These are phyloP conservation scores for Vanrija pseudolonga DNA, from an alignment of 1,284 basidiomycete species.

Conservation along the genomic window DNA sequence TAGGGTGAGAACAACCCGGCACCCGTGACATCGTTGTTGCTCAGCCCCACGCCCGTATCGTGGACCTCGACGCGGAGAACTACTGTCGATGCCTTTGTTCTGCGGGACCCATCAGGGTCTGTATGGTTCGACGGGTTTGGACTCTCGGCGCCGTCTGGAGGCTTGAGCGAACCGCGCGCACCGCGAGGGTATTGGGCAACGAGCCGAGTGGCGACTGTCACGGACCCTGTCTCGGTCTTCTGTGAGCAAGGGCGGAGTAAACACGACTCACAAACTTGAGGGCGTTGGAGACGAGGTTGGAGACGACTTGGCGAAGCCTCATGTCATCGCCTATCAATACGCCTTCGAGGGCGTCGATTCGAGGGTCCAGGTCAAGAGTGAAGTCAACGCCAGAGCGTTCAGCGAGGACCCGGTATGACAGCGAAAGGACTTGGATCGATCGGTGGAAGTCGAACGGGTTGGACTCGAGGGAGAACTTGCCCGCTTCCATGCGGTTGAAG, in stretches of 20 bases:
- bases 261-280: constrained; percentile 54
- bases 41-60: constrained; percentile 76
- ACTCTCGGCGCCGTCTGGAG: no score
- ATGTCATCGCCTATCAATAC: constrained; percentile 56
- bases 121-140: no score
- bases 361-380: constrained; percentile 64
- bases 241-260: no score
- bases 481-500: constrained; percentile 51
- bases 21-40: constrained; percentile 64
- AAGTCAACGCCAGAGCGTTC: constrained; percentile 41
- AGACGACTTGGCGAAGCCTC: constrained; percentile 69
- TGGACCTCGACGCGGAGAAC: constrained; percentile 73
- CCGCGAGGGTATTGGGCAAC: no score
- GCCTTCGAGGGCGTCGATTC: constrained; percentile 62
- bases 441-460: constrained; percentile 79
- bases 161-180: no score
- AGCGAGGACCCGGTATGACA: no score
- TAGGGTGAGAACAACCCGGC: constrained; percentile 48
- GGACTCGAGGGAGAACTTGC: constrained; percentile 30
- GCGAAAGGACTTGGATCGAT: constrained; percentile 56
- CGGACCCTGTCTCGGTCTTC: no score
- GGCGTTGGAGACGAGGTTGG: constrained; percentile 49
- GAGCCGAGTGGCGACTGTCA: no score
- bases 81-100: neutral
- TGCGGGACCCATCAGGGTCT: no score